These are phyloP conservation scores for Aspergillus avenaceus DNA, from an alignment of 495 filamentous ascomycete genomes.

Conservation along the genomic window DNA sequence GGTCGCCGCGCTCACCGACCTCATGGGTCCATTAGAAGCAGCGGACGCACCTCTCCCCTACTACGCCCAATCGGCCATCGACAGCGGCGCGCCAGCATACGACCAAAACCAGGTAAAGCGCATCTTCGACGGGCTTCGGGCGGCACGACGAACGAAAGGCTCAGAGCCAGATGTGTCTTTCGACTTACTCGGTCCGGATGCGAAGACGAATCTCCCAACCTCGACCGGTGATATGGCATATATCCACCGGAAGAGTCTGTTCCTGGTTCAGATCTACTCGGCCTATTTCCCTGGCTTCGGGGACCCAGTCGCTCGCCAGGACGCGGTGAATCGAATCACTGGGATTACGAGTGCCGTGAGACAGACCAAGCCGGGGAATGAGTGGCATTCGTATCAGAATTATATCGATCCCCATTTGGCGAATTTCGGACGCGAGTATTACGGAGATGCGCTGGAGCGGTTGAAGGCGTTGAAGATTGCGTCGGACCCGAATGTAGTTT, in stretches of 20 bases:
- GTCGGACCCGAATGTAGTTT: not conserved
- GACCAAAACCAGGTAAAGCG: not conserved
- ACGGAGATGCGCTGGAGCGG: not conserved
- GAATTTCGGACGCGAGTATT: not conserved
- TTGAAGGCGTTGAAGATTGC: not conserved
- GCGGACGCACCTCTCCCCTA: not conserved
- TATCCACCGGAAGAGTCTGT: slow-evolving; percentile 1
- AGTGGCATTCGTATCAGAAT: slow-evolving; percentile 4
- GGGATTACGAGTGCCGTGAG: not conserved
- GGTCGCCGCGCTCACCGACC: slow-evolving; percentile 1
- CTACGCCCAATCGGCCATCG: not conserved
- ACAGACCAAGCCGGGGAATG: not conserved
- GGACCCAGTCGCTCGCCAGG: not conserved
- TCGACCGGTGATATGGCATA: not conserved
- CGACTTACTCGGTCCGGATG: not conserved
- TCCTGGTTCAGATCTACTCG: slow-evolving; percentile 1
- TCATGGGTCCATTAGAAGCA: slow-evolving; percentile 2
- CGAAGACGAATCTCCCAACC: not conserved
- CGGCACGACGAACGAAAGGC: not conserved
- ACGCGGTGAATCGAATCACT: not conserved
- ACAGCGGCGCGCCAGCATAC: not conserved
- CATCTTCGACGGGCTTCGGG: not conserved
- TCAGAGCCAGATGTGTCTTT: not conserved
- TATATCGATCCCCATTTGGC: slow-evolving; percentile 2
- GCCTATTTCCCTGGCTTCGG: not conserved